Evolutionary conservation across 2,329 filamentous ascomycete species (phyloP).

Genomic region (Epichloe gansuensis): DNA sequence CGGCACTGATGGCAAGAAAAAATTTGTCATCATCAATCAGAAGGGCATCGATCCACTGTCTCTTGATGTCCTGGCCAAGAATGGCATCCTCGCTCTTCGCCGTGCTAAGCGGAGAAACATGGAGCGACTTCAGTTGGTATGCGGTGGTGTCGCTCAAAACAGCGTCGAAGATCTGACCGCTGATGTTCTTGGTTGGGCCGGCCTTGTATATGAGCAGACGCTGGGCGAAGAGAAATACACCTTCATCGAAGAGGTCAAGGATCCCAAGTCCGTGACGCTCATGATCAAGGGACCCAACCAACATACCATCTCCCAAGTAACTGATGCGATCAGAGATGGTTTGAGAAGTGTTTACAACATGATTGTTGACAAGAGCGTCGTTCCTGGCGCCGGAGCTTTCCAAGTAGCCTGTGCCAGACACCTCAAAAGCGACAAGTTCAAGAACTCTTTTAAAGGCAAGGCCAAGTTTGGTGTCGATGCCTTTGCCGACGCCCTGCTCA

Average conservation of each 20-base stretch:
- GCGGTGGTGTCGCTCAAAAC: slow-evolving; percentile 85
- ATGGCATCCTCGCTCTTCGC: slow-evolving; percentile 87
- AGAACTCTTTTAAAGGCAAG: slow-evolving; percentile 91
- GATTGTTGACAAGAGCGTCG: slow-evolving; percentile 94
- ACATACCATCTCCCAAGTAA: slow-evolving; percentile 94
- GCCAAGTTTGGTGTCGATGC: slow-evolving; percentile 91
- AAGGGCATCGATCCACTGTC: slow-evolving; percentile 97
- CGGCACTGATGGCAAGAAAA: slow-evolving; percentile 83
- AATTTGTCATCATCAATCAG: slow-evolving; percentile 97
- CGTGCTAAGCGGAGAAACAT: slow-evolving; percentile 97
- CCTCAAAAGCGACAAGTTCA: slow-evolving; percentile 74
- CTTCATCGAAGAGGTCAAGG: slow-evolving; percentile 96
- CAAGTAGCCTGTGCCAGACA: slow-evolving; percentile 86
- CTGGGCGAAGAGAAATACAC: slow-evolving; percentile 98
- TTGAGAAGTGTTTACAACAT: slow-evolving; percentile 97
- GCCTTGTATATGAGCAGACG: slow-evolving; percentile 91
- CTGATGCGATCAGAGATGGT: slow-evolving; percentile 89
- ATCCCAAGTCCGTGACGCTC: slow-evolving; percentile 93
- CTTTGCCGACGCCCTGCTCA: slow-evolving; percentile 84
- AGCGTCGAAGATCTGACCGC: slow-evolving; percentile 86
- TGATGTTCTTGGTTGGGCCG: slow-evolving; percentile 88
- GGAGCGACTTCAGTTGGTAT: slow-evolving; percentile 92
- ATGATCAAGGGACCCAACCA: slow-evolving; percentile 96
- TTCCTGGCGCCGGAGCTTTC: slow-evolving; percentile 90
- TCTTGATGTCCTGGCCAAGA: slow-evolving; percentile 92